These are phyloP conservation scores for Solanum pinnatisectum DNA, from an alignment of 257 asterid genomes.

Conservation along the genomic window DNA sequence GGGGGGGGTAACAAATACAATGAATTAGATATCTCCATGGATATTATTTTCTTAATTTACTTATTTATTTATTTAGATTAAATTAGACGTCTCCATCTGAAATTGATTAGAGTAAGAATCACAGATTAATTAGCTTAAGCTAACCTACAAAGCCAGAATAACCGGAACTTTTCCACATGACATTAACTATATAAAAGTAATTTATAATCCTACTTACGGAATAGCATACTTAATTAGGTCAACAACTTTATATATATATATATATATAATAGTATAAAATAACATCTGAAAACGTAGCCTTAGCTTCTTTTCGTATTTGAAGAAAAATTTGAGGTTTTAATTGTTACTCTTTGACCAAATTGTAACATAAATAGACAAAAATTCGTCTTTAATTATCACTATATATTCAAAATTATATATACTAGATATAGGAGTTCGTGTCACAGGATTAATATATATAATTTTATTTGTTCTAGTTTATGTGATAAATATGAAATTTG, in stretches of 20 bases:
- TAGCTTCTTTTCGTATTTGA: neutral
- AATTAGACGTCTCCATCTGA: neutral
- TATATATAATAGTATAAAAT: too few relatives aligned
- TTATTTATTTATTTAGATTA: neutral
- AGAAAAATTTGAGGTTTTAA: neutral
- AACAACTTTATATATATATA: neutral
- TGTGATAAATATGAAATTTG: neutral
- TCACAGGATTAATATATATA: too few relatives aligned
- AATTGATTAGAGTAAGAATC: neutral
- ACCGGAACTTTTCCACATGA: slow-evolving; percentile 32
- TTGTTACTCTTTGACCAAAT: neutral
- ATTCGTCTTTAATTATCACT: neutral
- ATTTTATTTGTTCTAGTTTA: too few relatives aligned
- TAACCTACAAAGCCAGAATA: slow-evolving; percentile 32
- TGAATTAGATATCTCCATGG: neutral
- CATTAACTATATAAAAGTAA: slow-evolving; percentile 7
- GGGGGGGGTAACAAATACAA: neutral
- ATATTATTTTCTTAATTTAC: neutral
- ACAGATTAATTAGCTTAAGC: neutral
- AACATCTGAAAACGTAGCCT: too few relatives aligned
- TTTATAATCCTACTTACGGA: neutral
- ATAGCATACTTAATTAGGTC: neutral
- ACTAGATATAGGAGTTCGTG: too few relatives aligned
- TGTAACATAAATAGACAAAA: neutral
- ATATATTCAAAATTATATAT: neutral